These are phyloP conservation scores for Diaporthe citri DNA, from an alignment of 2,329 filamentous ascomycete genomes.

Conservation along the genomic window DNA sequence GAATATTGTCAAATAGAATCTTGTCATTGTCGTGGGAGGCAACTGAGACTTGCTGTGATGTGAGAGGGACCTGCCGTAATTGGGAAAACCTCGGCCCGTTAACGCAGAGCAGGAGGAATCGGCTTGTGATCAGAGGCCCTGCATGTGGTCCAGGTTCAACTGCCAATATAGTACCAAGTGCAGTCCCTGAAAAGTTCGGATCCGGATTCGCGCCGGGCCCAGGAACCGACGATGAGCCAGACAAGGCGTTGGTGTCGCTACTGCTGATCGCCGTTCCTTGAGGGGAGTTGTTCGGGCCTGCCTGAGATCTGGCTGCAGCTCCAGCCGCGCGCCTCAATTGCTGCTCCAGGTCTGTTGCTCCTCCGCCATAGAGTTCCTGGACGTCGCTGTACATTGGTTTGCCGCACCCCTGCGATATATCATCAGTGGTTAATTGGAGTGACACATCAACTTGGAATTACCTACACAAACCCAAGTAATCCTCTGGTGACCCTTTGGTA, in stretches of 20 bases:
- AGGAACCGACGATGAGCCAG: not conserved
- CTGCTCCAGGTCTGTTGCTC: not conserved
- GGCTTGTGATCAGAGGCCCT: rapidly evolving
- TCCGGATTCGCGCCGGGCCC: not conserved
- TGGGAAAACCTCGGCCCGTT: not conserved
- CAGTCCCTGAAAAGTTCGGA: not conserved
- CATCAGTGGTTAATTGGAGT: not conserved
- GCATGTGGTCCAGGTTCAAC: rapidly evolving
- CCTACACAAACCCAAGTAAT: not conserved
- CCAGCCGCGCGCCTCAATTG: not conserved
- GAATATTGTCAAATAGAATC: not conserved
- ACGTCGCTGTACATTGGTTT: not conserved
- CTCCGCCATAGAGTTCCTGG: not conserved
- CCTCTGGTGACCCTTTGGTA: not conserved
- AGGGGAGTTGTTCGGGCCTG: not conserved
- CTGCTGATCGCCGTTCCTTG: not conserved
- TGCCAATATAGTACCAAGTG: not conserved
- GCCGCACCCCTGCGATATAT: not conserved
- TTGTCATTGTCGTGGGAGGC: not conserved
- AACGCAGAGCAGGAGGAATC: not conserved
- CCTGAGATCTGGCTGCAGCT: not conserved
- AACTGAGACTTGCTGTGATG: not conserved
- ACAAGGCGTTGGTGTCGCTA: not conserved
- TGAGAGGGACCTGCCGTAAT: not conserved
- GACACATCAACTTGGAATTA: not conserved